Conservation (phyloP, 331 rosid genomes). For the Malus hybrid region DNA sequence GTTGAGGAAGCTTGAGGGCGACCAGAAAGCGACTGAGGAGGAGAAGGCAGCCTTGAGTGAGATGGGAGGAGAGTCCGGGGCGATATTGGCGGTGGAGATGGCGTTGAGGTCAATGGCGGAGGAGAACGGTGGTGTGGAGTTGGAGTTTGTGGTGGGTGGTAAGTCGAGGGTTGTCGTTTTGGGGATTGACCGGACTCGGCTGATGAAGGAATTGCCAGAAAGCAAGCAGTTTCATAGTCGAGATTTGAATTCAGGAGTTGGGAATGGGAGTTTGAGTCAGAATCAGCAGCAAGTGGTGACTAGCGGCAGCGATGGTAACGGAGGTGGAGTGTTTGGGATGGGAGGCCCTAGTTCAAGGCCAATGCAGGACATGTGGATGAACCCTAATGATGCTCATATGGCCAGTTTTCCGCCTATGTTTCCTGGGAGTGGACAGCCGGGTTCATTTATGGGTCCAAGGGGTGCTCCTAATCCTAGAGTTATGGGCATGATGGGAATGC, state of each 20-base stretch:
- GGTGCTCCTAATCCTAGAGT: slow-evolving; percentile 59
- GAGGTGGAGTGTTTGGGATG: slow-evolving; percentile 54
- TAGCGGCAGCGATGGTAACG: slow-evolving; percentile 23
- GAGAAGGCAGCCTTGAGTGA: slow-evolving; percentile 75
- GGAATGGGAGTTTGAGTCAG: slow-evolving; percentile 29
- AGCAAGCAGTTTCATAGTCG: slow-evolving; percentile 40
- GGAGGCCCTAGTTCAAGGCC: slow-evolving; percentile 54
- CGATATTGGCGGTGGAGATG: slow-evolving; percentile 77
- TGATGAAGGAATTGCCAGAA: slow-evolving; percentile 78
- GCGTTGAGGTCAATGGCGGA: slow-evolving; percentile 87
- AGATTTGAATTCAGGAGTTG: slow-evolving; percentile 45
- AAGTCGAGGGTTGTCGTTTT: slow-evolving; percentile 78
- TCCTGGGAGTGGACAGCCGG: slow-evolving; percentile 37
- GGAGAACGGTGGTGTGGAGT: slow-evolving; percentile 66
- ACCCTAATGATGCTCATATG: slow-evolving; percentile 52
- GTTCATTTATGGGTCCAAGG: slow-evolving; percentile 36
- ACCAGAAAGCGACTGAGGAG: slow-evolving; percentile 36
- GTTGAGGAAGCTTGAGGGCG: slow-evolving; percentile 77
- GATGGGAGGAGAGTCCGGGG: slow-evolving; percentile 75
- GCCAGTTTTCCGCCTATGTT: slow-evolving; percentile 49
- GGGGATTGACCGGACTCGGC: slow-evolving; percentile 62
- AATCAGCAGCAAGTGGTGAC: slow-evolving; percentile 45
- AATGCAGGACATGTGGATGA: slow-evolving; percentile 70
- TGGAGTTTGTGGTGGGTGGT: slow-evolving; percentile 88
- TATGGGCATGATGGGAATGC: slow-evolving; percentile 59